These are phyloP conservation scores for Malania oleifera DNA, from an alignment of 164 flowering plant genomes.

Conservation along the genomic window DNA sequence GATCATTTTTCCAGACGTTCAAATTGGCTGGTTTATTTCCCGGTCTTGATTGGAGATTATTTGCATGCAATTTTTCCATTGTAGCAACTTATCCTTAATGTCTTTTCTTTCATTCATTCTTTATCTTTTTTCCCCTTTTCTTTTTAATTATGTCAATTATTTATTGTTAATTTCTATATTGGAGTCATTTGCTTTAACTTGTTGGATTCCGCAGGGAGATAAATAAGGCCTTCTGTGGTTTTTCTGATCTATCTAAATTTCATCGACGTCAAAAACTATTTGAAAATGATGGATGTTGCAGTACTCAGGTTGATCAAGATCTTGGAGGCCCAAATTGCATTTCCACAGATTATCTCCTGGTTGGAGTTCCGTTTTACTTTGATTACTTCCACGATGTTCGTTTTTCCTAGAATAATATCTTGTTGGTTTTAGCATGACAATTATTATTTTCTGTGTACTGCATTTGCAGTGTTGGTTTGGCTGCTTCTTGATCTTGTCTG, in stretches of 20 bases:
- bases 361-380: background rate
- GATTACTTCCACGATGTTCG: too few relatives aligned
- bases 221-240: constrained; percentile 93
- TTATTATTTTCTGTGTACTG: too few relatives aligned
- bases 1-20: too few relatives aligned
- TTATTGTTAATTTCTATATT: background rate
- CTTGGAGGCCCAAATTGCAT: constrained; percentile 4
- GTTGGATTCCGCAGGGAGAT: constrained; percentile 51
- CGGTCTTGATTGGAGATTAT: too few relatives aligned
- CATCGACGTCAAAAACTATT: constrained; percentile 23
- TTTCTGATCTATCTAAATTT: constrained; percentile 44
- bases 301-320: constrained; percentile 14
- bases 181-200: background rate
- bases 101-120: too few relatives aligned
- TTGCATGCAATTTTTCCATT: too few relatives aligned
- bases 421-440: background rate
- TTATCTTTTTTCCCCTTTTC: background rate
- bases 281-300: constrained; percentile 18
- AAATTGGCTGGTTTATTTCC: too few relatives aligned
- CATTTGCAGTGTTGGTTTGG: background rate
- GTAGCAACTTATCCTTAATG: too few relatives aligned
- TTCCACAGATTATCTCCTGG: background rate
- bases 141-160: background rate
- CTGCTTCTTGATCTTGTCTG: background rate
- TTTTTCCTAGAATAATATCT: constrained; percentile 17